A percentile compares a stretch with the other conserved stretches of the same genome.
Conservation (phyloP, 768 basidiomycete genomes). For the Boletus sp. region DNA sequence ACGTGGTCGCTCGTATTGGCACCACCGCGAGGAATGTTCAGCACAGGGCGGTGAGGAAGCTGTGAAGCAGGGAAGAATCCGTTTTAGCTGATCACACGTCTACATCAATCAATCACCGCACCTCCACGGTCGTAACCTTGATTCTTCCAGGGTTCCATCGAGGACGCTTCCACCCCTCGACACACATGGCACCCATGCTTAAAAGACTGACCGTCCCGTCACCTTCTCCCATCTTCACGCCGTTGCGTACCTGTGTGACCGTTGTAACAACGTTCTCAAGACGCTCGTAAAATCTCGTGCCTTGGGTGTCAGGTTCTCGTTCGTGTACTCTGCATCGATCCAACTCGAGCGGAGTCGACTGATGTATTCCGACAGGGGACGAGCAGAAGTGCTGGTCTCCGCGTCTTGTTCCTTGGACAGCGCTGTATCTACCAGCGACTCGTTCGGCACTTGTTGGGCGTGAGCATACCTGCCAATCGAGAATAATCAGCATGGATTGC, state of each 20-base stretch:
- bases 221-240: slow-evolving; percentile 91
- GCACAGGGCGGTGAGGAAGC: slow-evolving; percentile 77
- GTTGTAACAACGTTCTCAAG: neutral
- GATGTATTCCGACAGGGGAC: slow-evolving; percentile 51
- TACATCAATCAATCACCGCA: slow-evolving; percentile 31
- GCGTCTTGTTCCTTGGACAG: slow-evolving; percentile 44
- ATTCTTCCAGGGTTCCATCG: slow-evolving; percentile 94
- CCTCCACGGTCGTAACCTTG: slow-evolving; percentile 82
- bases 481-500: neutral
- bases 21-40: slow-evolving; percentile 79
- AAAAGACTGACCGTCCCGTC: slow-evolving; percentile 90
- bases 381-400: slow-evolving; percentile 40
- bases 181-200: slow-evolving; percentile 93
- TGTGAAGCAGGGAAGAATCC: slow-evolving; percentile 29
- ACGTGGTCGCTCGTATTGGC: slow-evolving; percentile 91
- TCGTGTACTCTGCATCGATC: slow-evolving; percentile 84
- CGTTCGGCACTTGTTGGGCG: slow-evolving; percentile 66
- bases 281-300: slow-evolving; percentile 26
- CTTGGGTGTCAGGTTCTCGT: slow-evolving; percentile 57
- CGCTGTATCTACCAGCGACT: slow-evolving; percentile 43
- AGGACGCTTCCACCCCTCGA: slow-evolving; percentile 86
- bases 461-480: slow-evolving; percentile 58
- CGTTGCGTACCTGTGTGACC: slow-evolving; percentile 57
- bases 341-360: slow-evolving; percentile 54
- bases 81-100: slow-evolving; percentile 1